Evolutionary conservation across 2,329 filamentous ascomycete genomes (phyloP), one percentile per base, ranked within the genome.

Genomic region (Celoporthe dispersa): DNA sequence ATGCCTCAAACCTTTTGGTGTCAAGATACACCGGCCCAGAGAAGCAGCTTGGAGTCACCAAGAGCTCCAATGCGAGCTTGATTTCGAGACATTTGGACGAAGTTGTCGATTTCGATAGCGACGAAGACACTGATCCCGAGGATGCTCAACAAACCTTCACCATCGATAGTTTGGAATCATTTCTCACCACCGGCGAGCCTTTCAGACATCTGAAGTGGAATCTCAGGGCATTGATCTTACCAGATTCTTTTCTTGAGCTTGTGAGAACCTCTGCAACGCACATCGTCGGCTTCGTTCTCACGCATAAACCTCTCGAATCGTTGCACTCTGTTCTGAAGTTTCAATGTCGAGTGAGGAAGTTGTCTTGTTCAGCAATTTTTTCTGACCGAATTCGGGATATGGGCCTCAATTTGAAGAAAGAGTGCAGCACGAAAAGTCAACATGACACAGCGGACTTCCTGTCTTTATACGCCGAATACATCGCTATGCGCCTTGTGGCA

Each of bases 151-250:
- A 55, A 55, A 28, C n/a, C 11, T 55, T 55, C 6, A 25, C 51
- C 12, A 31, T 55, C 12, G 25, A 55, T 11, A 55, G 51, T 2
- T 14, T 55, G 25, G 51, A 55, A 31, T 55, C 25, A 16, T 55
- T 55, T 14, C n/a, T 55, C 16, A 55, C 51, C 51, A 16, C 51
- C 11, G 51, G 51, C 51, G 51, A 55, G 51, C 51, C 51, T 5
- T 55, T 55, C 51, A 55, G 51, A 14, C 51, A 25, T 12, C 51
- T 55, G 25, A 55, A 55, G 51, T 55, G 51, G 51, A 31, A 55
- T 7, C 51, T 55, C n/a, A 25, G 51, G 51, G 51, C n/a, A 16
- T 7, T 55, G 51, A 55, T 55, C n/a, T 28, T 55, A 14, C 51
- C 51, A 4, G 51, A 31, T 5, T 55, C 25, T 55, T 55, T 55